Base-by-base conservation (phyloP, 495 filamentous ascomycete genomes). In the Ascobolus immersus region DNA sequence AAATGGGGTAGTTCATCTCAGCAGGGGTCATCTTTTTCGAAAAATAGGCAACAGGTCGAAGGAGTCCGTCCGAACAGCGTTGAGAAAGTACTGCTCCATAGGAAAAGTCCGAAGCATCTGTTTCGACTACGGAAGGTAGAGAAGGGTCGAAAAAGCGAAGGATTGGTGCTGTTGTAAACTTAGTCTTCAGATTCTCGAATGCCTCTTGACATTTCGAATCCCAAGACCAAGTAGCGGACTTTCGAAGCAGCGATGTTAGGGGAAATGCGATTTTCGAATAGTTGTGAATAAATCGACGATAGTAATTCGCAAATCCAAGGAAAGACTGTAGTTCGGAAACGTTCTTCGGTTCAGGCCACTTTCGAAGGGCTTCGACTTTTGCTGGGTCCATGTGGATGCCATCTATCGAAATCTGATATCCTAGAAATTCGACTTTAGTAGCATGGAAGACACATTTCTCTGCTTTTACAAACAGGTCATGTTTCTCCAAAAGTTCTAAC, bases 271-370 rank as follows among this genome's bases (percentile, higher is more conserved):
- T 1, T 0, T 0, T 0, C 2, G 10, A 12, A 26, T 19, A 44
- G 10, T 4, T 14, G 4, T 5, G 13, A 35, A 21, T 32, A 22
- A 36, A 32, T 13, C 37, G n/a, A 2, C 29, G 25, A 13, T 45
- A 42, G 23, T 41, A 45, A 14, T 43, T 43, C 10, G 37, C 28
- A 27, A 44, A 44, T 7, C 38, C 44, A 4, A 44, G n/a, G 27
- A 47, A 47, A 3, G 10, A 4, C 28, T 44, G 42, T n/a, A 45
- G 31, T 2, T 47, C 43, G 12, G 32, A 39, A 2, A 42, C 21
- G n/a, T 29, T 45, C 3, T 1, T n/a, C 5, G 21, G 33, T 11
- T 21, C 22, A 24, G 22, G 17, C 38, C 39, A 44, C 12, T 38
- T 11, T 1, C 20, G 8, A 4, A 45, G 17, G 2, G 34, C 9